phyloP scores from a whole-genome alignment of 352 stramenopile genomes.

The Paralagenidium karlingii region DNA sequence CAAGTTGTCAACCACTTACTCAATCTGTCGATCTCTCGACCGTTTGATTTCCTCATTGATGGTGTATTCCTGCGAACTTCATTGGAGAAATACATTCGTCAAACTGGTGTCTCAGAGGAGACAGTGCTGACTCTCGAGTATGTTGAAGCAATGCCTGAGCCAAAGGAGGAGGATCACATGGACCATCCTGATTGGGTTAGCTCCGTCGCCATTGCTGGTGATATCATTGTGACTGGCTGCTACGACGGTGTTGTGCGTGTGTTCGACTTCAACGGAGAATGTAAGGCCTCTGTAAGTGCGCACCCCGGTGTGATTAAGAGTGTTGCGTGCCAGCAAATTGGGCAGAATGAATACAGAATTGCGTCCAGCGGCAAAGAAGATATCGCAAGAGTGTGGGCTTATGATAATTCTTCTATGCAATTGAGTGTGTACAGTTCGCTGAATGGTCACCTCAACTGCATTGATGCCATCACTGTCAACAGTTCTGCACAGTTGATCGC shows the following conservation, averaged over 20 bases:
- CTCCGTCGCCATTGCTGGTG: slow-evolving; percentile 26
- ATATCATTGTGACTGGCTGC: slow-evolving; percentile 66
- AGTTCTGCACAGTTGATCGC: slow-evolving; percentile 22
- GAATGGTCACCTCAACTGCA: slow-evolving; percentile 70
- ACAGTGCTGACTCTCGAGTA: slow-evolving; percentile 82
- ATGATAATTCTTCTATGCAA: slow-evolving; percentile 15
- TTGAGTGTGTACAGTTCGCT: slow-evolving; percentile 38
- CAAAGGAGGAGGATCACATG: slow-evolving; percentile 41
- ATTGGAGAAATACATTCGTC: slow-evolving; percentile 63
- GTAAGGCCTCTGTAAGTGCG: slow-evolving; percentile 48
- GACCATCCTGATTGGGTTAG: slow-evolving; percentile 84
- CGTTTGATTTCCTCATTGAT: slow-evolving; percentile 83
- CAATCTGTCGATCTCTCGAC: slow-evolving; percentile 30
- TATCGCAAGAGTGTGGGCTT: slow-evolving; percentile 51
- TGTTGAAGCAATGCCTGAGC: slow-evolving; percentile 66
- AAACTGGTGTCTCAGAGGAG: slow-evolving; percentile 59
- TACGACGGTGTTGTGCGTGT: slow-evolving; percentile 80
- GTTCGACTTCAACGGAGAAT: slow-evolving; percentile 39
- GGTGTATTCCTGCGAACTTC: slow-evolving; percentile 60
- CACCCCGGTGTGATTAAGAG: slow-evolving; percentile 69
- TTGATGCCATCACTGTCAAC: slow-evolving; percentile 41
- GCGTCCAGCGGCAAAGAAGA: slow-evolving; percentile 71
- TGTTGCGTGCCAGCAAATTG: slow-evolving; percentile 19
- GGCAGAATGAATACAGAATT: slow-evolving; percentile 39
- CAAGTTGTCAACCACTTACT: slow-evolving; percentile 86